Conservation (phyloP, 1,139 yeast species). For the Blastobotrys apis region DNA sequence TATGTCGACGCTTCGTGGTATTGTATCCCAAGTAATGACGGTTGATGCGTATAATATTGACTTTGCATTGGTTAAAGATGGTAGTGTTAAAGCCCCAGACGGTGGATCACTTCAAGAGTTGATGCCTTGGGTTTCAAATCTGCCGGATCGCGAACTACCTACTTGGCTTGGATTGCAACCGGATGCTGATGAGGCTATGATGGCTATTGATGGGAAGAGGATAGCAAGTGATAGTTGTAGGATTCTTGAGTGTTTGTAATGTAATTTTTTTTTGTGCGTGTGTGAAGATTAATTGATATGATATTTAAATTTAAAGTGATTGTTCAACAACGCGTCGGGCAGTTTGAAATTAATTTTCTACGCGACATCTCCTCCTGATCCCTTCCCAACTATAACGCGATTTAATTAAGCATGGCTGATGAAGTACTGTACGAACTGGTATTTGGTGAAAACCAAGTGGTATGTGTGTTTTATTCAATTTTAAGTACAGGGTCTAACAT, state of each 20-base stretch:
- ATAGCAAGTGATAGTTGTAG: constrained; percentile 2
- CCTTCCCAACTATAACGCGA: no score
- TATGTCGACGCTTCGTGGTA: constrained; percentile 27
- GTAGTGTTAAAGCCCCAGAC: constrained; percentile 47
- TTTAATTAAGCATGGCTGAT: no score
- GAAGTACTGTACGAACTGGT: constrained; percentile 17
- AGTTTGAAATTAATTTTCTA: not conserved
- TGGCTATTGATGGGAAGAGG: constrained; percentile 23
- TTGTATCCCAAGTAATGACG: constrained; percentile 37
- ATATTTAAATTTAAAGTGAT: no score
- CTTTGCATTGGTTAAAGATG: constrained; percentile 38
- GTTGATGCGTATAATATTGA: constrained; percentile 37
- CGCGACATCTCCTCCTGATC: no score
- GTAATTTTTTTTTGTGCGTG: not conserved
- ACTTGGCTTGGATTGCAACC: constrained; percentile 58
- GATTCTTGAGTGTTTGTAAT: constrained; percentile 2
- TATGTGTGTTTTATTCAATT: constrained; percentile 9
- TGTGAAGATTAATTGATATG: no score
- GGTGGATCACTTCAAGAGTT: constrained; percentile 41
- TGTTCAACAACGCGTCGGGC: not conserved
- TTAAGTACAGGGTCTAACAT: constrained; percentile 3
- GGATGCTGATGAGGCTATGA: constrained; percentile 40
- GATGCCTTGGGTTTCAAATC: constrained; percentile 46
- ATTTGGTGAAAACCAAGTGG: constrained; percentile 21
- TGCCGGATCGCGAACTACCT: constrained; percentile 60